Evolutionary conservation across 192 early-diverging fungal genomes (phyloP), one percentile per base, ranked within the genome.

Genomic region (Powellomyces hirtus): DNA sequence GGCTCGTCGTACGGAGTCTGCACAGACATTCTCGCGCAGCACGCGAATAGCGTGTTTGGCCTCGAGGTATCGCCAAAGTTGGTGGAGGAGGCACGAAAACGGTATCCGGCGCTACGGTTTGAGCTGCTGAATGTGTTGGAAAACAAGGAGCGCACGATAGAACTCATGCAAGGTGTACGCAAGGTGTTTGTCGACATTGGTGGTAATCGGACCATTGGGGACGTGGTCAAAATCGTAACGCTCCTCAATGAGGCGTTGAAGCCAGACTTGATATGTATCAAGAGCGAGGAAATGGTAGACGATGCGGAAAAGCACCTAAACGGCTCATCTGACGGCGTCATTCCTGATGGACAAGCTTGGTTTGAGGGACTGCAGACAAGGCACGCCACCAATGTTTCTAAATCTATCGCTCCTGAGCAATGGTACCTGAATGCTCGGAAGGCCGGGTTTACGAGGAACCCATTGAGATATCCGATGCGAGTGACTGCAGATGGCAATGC

Each of bases 11-110:
- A 65, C 29, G 63, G 63, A 11, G 49, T 65, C 0, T 65, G 45
- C 42, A 65, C 63, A 24, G 50, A 65, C 24, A 65, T 65, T 18
- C 50, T 65, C 20, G 24, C 63, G 6, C 63, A 65, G 63, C 63
- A 65, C 36, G 24, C 63, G 10, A 52, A 49, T 7, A 18, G n/a
- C 18, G 63, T 65, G 14, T 34, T 65, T 52, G 63, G 63, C 24
- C 22, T 65, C 33, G 63, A 65, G 36, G 36, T 65, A 11, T 65
- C 63, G 7, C 29, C 14, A 3, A 6, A 16, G 33, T 49, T 65
- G n/a, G 63, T 65, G n/a, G 50, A 52, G 46, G 63, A 65, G 0
- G 63, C 63, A 13, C 63, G 63, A 11, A 51, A 50, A 34, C 11
- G 63, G 18, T 50, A 52, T 24, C 63, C 63, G 4, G 18, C 24